phyloP scores from a whole-genome alignment of 345 rosid genomes.

The Geranium rotundifolium region DNA sequence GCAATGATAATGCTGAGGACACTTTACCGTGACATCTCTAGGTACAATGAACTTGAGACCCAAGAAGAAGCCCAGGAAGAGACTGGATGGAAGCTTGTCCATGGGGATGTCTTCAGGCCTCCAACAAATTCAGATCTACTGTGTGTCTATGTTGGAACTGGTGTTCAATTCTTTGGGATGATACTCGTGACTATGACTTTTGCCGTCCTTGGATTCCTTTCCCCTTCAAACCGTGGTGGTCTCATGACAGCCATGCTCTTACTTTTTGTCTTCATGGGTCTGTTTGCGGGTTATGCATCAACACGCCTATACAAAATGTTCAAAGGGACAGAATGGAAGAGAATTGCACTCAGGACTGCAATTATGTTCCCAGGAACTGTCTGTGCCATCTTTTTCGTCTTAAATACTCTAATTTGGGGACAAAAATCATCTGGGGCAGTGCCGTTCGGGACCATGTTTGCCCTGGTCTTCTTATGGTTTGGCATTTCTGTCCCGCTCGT shows the following conservation, averaged over 20 bases:
- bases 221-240: constrained; percentile 90
- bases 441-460: constrained; percentile 93
- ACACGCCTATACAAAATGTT: constrained; percentile 75
- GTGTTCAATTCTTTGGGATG: constrained; percentile 87
- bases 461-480: constrained; percentile 72
- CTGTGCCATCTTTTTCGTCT: constrained; percentile 58
- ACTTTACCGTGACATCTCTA: constrained; percentile 81
- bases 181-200: constrained; percentile 79
- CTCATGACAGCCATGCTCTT: constrained; percentile 85
- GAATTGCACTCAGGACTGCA: constrained; percentile 60
- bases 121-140: constrained; percentile 64
- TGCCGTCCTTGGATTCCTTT: constrained; percentile 79
- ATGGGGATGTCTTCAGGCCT: constrained; percentile 86
- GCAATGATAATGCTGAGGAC: constrained; percentile 96
- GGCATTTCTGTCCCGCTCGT: constrained; percentile 87
- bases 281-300: constrained; percentile 67
- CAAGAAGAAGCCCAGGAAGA: constrained; percentile 94
- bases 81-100: constrained; percentile 91
- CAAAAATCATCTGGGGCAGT: constrained; percentile 89
- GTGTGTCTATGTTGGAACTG: constrained; percentile 80
- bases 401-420: constrained; percentile 88
- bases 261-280: constrained; percentile 92
- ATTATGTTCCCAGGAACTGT: constrained; percentile 58
- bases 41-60: constrained; percentile 86
- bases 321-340: constrained; percentile 86